phyloP scores from a whole-genome alignment of 2,329 filamentous ascomycete genomes.

The Fusarium caatingaense region DNA sequence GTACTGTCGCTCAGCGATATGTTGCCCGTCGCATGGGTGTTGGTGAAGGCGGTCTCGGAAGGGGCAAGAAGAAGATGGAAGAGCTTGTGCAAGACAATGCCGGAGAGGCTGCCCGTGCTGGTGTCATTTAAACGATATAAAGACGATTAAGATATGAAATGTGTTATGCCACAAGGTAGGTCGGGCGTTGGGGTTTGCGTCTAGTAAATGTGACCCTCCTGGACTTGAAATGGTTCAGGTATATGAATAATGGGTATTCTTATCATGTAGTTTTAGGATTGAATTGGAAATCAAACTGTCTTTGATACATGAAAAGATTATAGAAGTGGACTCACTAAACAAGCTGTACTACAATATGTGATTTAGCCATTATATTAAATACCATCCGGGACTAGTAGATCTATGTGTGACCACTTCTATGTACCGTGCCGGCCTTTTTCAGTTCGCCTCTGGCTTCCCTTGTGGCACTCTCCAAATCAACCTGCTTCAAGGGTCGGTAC shows the following conservation, averaged over 20 bases:
- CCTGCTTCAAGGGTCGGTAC: conserved; percentile 72
- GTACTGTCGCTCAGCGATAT: conserved; percentile 92
- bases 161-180: conserved; percentile 33
- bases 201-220: conserved; percentile 26
- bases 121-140: conserved; percentile 56
- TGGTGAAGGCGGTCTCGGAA: conserved; percentile 77
- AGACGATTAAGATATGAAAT: conserved; percentile 9
- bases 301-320: conserved; percentile 9
- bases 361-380: background rate
- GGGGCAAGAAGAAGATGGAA: conserved; percentile 70
- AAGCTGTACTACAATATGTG: background rate
- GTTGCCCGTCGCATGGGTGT: conserved; percentile 97
- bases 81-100: conserved; percentile 66
- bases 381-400: background rate
- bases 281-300: conserved; percentile 17
- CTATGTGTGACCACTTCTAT: conserved; percentile 32
- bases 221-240: conserved; percentile 26
- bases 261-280: conserved; percentile 19
- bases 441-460: conserved; percentile 63
- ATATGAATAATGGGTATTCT: conserved; percentile 30
- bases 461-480: conserved; percentile 63
- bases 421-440: conserved; percentile 47
- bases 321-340: conserved; percentile 6
- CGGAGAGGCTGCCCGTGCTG: conserved; percentile 70
- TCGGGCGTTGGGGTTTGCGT: conserved; percentile 42